These are phyloP conservation scores for Fistulinella cinereoalba DNA, from an alignment of 1,284 basidiomycete genomes.

Conservation along the genomic window DNA sequence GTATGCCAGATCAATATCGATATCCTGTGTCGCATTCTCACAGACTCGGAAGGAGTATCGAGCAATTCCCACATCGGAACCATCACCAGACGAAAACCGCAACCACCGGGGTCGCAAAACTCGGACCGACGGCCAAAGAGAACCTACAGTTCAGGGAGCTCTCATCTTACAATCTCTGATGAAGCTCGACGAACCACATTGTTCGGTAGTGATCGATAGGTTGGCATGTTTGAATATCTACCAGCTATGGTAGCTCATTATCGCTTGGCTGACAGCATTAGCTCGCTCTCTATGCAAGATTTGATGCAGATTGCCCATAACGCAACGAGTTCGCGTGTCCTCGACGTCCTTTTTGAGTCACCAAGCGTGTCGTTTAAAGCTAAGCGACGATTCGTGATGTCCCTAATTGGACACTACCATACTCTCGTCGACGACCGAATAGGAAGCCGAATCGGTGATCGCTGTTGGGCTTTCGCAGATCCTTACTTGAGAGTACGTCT, in stretches of 20 bases:
- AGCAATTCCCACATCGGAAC: constrained; percentile 7
- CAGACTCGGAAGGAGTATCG: constrained; percentile 38
- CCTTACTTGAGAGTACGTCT: constrained; percentile 78
- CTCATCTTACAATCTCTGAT: constrained; percentile 82
- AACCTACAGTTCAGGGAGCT: constrained; percentile 82
- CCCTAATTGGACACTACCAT: constrained; percentile 76
- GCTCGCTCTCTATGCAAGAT: constrained; percentile 55
- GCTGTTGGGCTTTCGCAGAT: constrained; percentile 84
- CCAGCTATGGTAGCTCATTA: constrained; percentile 11
- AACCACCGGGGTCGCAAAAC: constrained; percentile 21
- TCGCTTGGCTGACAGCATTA: constrained; percentile 49
- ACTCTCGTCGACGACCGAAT: constrained; percentile 81
- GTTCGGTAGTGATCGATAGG: constrained; percentile 68
- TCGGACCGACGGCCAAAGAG: constrained; percentile 38
- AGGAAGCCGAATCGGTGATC: constrained; percentile 85
- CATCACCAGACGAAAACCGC: constrained; percentile 7
- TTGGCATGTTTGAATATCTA: constrained; percentile 29
- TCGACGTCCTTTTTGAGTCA: constrained; percentile 77
- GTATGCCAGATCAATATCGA: constrained; percentile 39
- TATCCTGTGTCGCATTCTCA: constrained; percentile 1
- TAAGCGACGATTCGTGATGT: constrained; percentile 69
- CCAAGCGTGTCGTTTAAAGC: constrained; percentile 62
- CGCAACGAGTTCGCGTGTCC: constrained; percentile 74
- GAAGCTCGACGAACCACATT: constrained; percentile 61
- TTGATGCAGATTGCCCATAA: constrained; percentile 68